A percentile compares a stretch with the other conserved stretches of the same genome.
Conservation (phyloP, 208 protist species). For the Trypanosomatidae sp. region DNA sequence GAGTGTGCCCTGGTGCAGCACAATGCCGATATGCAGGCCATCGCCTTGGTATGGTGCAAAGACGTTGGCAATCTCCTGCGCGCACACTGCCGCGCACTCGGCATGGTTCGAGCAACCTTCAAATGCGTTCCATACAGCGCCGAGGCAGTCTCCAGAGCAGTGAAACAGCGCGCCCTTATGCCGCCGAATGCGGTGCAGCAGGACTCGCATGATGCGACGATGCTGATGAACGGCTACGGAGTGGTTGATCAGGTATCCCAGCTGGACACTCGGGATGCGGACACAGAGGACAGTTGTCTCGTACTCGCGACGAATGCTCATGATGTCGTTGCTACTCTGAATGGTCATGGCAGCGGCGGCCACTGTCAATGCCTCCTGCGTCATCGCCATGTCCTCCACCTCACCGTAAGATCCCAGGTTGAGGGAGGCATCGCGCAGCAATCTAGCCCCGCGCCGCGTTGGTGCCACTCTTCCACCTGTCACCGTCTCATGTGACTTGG, state of each 20-base stretch:
- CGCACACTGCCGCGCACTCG: constrained; percentile 64
- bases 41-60: constrained; percentile 50
- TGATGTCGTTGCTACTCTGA: constrained; percentile 23
- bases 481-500: not conserved
- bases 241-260: constrained; percentile 74
- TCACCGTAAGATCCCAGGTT: constrained; percentile 9
- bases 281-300: constrained; percentile 69
- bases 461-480: not conserved
- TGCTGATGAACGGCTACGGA: constrained; percentile 58
- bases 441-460: not conserved
- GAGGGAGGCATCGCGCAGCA: not conserved
- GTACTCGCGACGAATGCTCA: constrained; percentile 57
- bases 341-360: not conserved
- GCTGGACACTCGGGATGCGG: constrained; percentile 55
- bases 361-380: constrained; percentile 7
- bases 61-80: constrained; percentile 56
- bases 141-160: constrained; percentile 70
- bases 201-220: constrained; percentile 72
- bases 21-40: constrained; percentile 74
- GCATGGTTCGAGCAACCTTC: constrained; percentile 75
- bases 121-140: constrained; percentile 85
- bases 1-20: constrained; percentile 78
- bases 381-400: not conserved
- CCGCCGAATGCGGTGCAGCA: constrained; percentile 65
- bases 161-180: constrained; percentile 76